Evolutionary conservation across 1,284 basidiomycete species (phyloP).

Genomic region (Filobasidium uniguttulatum): DNA sequence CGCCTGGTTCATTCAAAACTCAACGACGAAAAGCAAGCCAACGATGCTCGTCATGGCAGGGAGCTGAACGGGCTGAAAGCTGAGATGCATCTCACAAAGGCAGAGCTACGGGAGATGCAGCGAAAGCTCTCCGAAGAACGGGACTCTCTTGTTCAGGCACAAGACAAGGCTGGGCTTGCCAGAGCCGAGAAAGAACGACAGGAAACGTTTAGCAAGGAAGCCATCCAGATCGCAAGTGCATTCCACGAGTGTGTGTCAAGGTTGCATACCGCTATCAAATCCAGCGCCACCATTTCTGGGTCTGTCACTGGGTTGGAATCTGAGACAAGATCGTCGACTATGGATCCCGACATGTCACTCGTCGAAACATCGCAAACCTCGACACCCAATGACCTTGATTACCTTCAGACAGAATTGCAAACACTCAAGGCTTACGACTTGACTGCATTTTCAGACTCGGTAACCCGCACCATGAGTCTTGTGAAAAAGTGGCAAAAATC

Average conservation of each 20-base stretch:
- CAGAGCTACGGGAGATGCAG: conserved; percentile 32
- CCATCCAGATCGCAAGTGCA: conserved; percentile 26
- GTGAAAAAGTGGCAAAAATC: conserved; percentile 94
- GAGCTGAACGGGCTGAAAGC: conserved; percentile 35
- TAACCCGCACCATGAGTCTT: conserved; percentile 64
- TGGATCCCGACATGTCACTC: background rate
- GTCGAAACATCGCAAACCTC: too few relatives aligned
- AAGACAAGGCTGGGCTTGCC: conserved; percentile 21
- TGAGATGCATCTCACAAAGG: conserved; percentile 33
- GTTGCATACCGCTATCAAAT: conserved; percentile 27
- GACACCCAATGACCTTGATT: conserved; percentile 6
- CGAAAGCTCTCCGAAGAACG: conserved; percentile 24
- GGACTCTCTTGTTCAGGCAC: conserved; percentile 31
- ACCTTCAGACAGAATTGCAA: conserved; percentile 22
- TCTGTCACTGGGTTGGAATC: conserved; percentile 17
- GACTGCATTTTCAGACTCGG: conserved; percentile 64
- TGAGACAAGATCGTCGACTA: background rate
- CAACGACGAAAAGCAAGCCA: conserved; percentile 26
- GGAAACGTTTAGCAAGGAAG: conserved; percentile 27
- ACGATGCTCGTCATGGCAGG: conserved; percentile 29
- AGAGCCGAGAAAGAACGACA: conserved; percentile 23
- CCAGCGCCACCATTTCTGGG: conserved; percentile 32
- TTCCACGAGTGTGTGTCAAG: conserved; percentile 32
- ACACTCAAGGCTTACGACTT: conserved; percentile 54
- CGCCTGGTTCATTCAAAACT: conserved; percentile 46